Evolutionary conservation across 1,284 basidiomycete genomes (phyloP), one percentile per base, ranked within the genome.

Genomic region (Trametes polyzona): DNA sequence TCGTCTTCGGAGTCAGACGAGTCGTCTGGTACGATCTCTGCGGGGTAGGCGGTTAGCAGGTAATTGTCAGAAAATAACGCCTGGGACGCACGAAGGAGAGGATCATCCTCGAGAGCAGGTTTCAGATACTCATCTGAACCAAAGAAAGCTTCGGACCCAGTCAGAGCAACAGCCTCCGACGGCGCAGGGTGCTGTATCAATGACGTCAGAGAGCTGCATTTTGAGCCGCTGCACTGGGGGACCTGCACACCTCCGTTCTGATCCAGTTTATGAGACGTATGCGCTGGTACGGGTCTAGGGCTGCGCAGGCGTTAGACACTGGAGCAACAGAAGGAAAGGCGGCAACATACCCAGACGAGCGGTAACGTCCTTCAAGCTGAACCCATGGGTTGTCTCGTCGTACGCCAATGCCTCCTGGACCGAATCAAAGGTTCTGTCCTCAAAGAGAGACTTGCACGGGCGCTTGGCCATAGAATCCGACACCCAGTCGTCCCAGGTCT

Each of bases 231-330:
- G n/a, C n/a, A n/a, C n/a, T n/a, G n/a, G n/a, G n/a, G 29, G 30
- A 27, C n/a, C 8, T 11, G 30, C 74, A 57, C 47, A 87, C 87
- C 67, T 85, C 78, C 74, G 86, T 89, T 53, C 95, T 79, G 65
- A 96, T 93, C 71, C 84, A 92, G 73, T 97, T 96, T 71, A 97
- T 86, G 50, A 97, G 74, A 43, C 91, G 83, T 64, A 95, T 89
- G 17, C 84, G 76, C 41, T 84, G 83, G 72, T 94, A 87, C 59
- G 88, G 84, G 70, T 87, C 85, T 41, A 86, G 70, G 0, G 68
- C 80, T 80, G 44, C 16, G 27, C 10, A 52, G 35, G 47, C 32
- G 60, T 40, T 16, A 56, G 52, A 74, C 71, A 32, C 23, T 11
- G 33, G 21, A 32, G 11, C 24, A 19, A 47, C 19, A 48, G 26